Conservation (phyloP, 805 yeast species). For the Yarrowia alimentaria region DNA sequence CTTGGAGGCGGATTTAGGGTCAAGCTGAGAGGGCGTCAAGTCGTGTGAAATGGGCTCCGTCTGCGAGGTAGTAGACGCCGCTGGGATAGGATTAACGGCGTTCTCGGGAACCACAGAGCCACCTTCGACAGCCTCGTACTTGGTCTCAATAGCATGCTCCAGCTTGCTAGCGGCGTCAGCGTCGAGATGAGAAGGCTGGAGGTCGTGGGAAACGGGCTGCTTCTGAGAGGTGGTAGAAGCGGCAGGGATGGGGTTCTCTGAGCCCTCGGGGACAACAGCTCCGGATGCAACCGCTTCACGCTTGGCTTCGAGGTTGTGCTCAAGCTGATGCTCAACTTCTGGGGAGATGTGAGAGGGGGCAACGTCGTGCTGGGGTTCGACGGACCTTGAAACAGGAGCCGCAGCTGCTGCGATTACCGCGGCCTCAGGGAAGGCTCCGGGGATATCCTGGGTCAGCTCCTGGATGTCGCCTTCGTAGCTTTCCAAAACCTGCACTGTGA, state of each 20-base stretch:
- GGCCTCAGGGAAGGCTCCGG: conserved; percentile 21
- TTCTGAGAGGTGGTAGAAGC: not conserved
- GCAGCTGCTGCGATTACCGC: not conserved
- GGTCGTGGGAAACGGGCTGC: not conserved
- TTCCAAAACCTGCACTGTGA: not conserved
- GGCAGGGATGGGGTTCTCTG: not conserved
- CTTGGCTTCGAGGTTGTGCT: too few relatives aligned
- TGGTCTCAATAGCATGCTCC: not conserved
- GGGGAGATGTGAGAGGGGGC: too few relatives aligned
- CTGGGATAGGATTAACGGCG: not conserved
- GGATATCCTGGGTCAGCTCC: conserved; percentile 21
- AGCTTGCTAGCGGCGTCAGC: not conserved
- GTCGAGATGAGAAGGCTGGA: not conserved
- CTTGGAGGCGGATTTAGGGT: not conserved
- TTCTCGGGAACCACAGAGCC: not conserved
- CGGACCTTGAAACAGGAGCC: not conserved
- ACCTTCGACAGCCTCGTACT: conserved; percentile 4
- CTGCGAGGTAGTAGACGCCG: not conserved
- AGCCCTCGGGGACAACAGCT: too few relatives aligned
- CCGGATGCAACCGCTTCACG: too few relatives aligned
- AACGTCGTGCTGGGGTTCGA: too few relatives aligned
- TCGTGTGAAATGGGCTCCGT: not conserved
- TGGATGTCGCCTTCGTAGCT: conserved; percentile 15
- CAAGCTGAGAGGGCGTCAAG: conserved; percentile 1
- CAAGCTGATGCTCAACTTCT: too few relatives aligned